Percentiles rank a stretch among this genome's conserved stretches.
Evolutionary conservation across 2,329 filamentous ascomycete species (phyloP).

Genomic region (Chaetomium globosum): DNA sequence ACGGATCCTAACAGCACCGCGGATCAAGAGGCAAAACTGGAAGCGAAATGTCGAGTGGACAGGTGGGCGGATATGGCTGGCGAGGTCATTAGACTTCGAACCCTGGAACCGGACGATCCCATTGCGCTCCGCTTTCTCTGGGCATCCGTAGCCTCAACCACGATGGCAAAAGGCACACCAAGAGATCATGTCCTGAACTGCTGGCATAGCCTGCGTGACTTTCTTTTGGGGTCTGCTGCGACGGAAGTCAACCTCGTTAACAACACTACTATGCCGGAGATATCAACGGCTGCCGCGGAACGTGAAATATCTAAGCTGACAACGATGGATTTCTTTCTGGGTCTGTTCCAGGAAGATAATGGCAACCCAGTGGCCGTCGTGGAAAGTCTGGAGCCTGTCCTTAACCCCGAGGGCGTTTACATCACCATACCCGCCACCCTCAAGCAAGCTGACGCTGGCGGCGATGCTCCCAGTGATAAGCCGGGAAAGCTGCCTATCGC

Average conservation of each 20-base stretch:
- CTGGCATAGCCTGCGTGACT: conserved; percentile 61
- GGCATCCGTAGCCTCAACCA: conserved; percentile 58
- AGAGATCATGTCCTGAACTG: conserved; percentile 60
- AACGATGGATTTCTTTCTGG: conserved; percentile 94
- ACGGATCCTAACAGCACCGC: conserved; percentile 60
- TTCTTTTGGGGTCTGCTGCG: conserved; percentile 48
- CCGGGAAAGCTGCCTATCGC: conserved; percentile 48
- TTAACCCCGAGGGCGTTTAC: conserved; percentile 69
- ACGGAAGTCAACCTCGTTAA: conserved; percentile 69
- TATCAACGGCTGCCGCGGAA: conserved; percentile 81
- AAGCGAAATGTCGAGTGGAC: conserved; percentile 54
- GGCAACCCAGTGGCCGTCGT: conserved; percentile 83
- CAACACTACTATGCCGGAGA: conserved; percentile 83
- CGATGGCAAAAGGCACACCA: conserved; percentile 55
- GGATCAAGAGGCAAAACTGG: conserved; percentile 51
- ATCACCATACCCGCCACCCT: conserved; percentile 37
- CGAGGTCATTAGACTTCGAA: conserved; percentile 46
- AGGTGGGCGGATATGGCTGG: conserved; percentile 58
- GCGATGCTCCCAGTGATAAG: conserved; percentile 34
- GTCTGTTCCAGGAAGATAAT: conserved; percentile 80
- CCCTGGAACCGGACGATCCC: conserved; percentile 43
- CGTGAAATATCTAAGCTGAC: conserved; percentile 89
- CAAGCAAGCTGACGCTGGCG: conserved; percentile 29
- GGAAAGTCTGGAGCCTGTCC: conserved; percentile 86
- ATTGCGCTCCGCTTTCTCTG: conserved; percentile 59